Evolutionary conservation across 2,329 filamentous ascomycete species (phyloP), one percentile per base, ranked within the genome.

Genomic region (Fusarium incarnatum): DNA sequence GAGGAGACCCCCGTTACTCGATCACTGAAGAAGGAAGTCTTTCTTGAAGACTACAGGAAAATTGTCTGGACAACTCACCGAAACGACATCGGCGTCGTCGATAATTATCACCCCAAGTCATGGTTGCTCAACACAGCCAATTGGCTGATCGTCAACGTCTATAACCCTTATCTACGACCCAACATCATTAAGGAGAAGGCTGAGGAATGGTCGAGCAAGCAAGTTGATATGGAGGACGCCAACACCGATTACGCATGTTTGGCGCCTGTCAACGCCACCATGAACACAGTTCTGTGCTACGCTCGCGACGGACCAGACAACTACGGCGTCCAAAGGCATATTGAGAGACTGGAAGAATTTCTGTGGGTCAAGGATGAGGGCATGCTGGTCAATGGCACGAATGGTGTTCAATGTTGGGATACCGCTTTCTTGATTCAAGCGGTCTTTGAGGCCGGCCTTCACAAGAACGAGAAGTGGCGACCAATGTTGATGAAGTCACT

Each of bases 331-430:
- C 86, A 87, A 50, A 87, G 91, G 42, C 95, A 98, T 76, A 84
- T 93, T 11, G 93, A 98, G 74, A 89, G 94, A 6, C 80, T 97
- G 15, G 87, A 93, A 45, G 96, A 99, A 75, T 97, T 91, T 67
- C 80, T 99, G 30, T 99, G 96, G 94, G 85, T 99, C 52, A 97
- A 97, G 69, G 80, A 90, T 34, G 94, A 98, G 77, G 96, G 96
- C 8, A 94, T 99, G 93, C 86, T 98, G 49, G 91, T 91, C 81
- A 98, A 98, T 74, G 96, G 96, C 40, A 99, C 96, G 11, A 98
- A 99, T 73, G 96, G 96, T n/a, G 94, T 98, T 3, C 96, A 99
- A 80, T 92, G 90, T 70, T 99, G 96, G 96, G 96, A 99, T 77
- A 99, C 96, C 0, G 88, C 94, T 1, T 98, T 98, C 77, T 83